phyloP scores from a whole-genome alignment of 2,329 filamentous ascomycete genomes.

The Fusarium staphyleae region DNA sequence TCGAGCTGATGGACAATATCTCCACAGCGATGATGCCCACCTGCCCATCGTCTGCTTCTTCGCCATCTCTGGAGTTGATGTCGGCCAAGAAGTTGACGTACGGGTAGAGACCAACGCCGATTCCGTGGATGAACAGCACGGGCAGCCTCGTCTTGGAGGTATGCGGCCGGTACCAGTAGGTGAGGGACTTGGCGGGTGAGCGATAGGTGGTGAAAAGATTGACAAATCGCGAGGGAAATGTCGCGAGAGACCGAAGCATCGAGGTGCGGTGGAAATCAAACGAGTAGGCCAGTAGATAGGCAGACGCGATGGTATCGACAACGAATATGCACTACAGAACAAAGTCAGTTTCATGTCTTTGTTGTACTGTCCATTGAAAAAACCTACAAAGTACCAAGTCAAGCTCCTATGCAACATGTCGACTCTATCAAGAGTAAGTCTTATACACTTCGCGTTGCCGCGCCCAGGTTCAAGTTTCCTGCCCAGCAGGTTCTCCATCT shows the following conservation, averaged over 20 bases:
- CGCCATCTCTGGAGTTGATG: conserved; percentile 50
- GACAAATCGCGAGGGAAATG: conserved; percentile 63
- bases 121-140: conserved; percentile 69
- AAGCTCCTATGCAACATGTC: conserved; percentile 63
- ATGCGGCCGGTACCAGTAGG: conserved; percentile 68
- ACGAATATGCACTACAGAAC: conserved; percentile 52
- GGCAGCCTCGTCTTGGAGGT: conserved; percentile 63
- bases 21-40: conserved; percentile 66
- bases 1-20: conserved; percentile 64
- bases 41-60: conserved; percentile 51
- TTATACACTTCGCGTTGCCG: conserved; percentile 59
- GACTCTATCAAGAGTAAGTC: conserved; percentile 65
- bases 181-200: conserved; percentile 57
- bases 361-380: no score
- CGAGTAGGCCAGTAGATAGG: conserved; percentile 49
- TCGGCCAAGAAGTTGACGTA: conserved; percentile 63
- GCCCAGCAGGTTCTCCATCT: conserved; percentile 59
- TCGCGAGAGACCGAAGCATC: conserved; percentile 45
- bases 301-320: conserved; percentile 51
- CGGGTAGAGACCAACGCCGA: conserved; percentile 60
- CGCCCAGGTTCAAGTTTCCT: conserved; percentile 57
- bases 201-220: conserved; percentile 53
- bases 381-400: conserved; percentile 62
- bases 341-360: neutral
- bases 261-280: conserved; percentile 57